Evolutionary conservation across 805 yeast species (phyloP).

Genomic region (Maudiozyma pseudohumilis): DNA sequence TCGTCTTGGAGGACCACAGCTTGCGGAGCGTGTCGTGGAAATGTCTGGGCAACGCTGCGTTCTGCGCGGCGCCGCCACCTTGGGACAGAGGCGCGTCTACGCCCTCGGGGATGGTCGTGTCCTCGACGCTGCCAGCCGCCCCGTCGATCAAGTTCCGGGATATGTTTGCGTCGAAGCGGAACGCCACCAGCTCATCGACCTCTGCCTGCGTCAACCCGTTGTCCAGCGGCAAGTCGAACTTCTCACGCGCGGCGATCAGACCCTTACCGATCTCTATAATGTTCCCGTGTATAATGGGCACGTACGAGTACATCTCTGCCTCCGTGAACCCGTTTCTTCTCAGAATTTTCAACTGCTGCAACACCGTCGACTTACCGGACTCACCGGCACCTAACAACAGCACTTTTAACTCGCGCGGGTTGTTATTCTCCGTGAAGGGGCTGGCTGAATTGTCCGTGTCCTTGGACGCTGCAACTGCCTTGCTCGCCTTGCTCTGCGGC

Average conservation of each 20-base stretch:
- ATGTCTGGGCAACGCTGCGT: conserved; percentile 34
- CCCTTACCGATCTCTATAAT: conserved; percentile 67
- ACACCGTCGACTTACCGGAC: conserved; percentile 32
- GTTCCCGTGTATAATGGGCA: conserved; percentile 71
- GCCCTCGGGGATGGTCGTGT: background rate
- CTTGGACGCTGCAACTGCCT: no score
- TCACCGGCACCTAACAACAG: conserved; percentile 75
- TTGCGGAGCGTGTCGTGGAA: conserved; percentile 40
- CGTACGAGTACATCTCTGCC: conserved; percentile 63
- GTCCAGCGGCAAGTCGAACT: conserved; percentile 31
- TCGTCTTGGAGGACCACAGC: conserved; percentile 50
- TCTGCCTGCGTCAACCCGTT: conserved; percentile 8
- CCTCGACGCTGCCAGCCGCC: background rate
- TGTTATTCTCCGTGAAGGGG: no score
- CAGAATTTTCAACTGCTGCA: conserved; percentile 31
- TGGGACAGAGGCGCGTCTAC: background rate
- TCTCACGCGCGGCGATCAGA: conserved; percentile 55
- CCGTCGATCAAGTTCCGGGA: background rate
- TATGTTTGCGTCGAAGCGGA: background rate
- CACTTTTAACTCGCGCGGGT: conserved; percentile 38
- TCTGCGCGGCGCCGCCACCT: background rate
- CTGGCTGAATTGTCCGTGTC: no score
- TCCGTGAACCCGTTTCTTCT: conserved; percentile 28
- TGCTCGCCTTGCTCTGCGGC: no score
- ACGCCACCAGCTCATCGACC: conserved; percentile 8